Evolutionary conservation across 1,284 basidiomycete genomes (phyloP).

Genomic region (Heliocybe sulcata): DNA sequence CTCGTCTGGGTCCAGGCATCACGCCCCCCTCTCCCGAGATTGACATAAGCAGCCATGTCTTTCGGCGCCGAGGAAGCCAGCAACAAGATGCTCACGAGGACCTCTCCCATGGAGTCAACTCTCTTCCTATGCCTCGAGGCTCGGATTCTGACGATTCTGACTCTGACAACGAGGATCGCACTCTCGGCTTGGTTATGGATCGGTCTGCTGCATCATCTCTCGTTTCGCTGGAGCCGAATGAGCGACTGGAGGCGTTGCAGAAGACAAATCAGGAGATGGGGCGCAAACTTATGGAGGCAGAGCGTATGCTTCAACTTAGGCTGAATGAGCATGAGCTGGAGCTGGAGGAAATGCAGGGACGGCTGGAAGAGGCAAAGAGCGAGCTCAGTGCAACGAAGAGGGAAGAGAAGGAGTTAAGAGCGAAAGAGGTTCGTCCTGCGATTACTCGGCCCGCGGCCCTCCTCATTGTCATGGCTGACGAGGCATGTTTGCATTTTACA

Average conservation of each 20-base stretch:
- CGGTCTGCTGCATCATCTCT: conserved; percentile 49
- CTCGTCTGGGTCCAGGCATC: conserved; percentile 2
- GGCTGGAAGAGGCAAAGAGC: conserved; percentile 64
- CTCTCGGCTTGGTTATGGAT: conserved; percentile 50
- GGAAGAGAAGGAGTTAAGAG: conserved; percentile 83
- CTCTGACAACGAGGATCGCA: conserved; percentile 25
- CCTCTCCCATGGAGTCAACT: conserved; percentile 26
- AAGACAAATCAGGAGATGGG: conserved; percentile 67
- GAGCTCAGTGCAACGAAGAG: conserved; percentile 73
- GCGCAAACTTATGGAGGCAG: conserved; percentile 66
- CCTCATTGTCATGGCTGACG: conserved; percentile 4
- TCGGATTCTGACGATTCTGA: conserved; percentile 38
- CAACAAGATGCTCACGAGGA: conserved; percentile 13
- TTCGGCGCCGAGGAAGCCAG: conserved; percentile 10
- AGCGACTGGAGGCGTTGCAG: conserved; percentile 63
- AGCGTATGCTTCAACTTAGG: conserved; percentile 57
- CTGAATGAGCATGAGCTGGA: conserved; percentile 71
- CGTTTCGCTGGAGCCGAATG: conserved; percentile 55
- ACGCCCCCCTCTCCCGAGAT: not conserved
- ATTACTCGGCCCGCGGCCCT: conserved; percentile 1
- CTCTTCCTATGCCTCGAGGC: conserved; percentile 32
- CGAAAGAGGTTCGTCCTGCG: conserved; percentile 58
- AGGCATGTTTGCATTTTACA: conserved; percentile 18
- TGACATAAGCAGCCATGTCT: not conserved
- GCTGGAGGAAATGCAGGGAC: conserved; percentile 65